These are phyloP conservation scores for Colletotrichum sp. DNA, from an alignment of 2,329 filamentous ascomycete species.

Conservation along the genomic window DNA sequence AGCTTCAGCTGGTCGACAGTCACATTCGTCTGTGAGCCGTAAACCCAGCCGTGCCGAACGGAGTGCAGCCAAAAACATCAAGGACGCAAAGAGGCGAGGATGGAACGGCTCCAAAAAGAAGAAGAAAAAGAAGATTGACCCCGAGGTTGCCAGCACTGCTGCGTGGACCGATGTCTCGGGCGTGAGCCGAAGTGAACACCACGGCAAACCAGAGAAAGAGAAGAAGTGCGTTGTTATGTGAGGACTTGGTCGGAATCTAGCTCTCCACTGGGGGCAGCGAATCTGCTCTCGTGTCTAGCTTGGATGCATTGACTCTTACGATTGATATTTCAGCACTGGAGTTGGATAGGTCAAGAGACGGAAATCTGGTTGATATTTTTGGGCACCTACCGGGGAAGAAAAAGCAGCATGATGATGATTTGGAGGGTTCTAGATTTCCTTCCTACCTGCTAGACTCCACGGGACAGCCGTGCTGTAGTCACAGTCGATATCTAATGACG, in stretches of 20 bases:
- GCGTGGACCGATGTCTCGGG: conserved; percentile 60
- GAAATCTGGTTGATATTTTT: not conserved
- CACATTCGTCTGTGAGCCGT: conserved; percentile 48
- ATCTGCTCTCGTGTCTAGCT: not conserved
- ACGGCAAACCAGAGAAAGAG: conserved; percentile 42
- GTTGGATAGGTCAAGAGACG: not conserved
- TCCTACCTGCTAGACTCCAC: not conserved
- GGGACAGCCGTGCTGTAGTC: not conserved
- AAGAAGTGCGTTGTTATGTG: conserved; percentile 62
- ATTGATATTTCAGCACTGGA: conserved; percentile 2
- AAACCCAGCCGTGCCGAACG: conserved; percentile 61
- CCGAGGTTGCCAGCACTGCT: conserved; percentile 47
- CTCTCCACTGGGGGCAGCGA: not conserved
- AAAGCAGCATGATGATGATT: not conserved
- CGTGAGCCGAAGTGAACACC: conserved; percentile 22
- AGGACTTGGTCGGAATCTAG: conserved; percentile 2
- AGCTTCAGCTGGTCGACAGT: conserved; percentile 36
- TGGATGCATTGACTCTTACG: not conserved
- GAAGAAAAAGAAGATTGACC: conserved; percentile 36
- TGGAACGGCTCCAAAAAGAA: conserved; percentile 52
- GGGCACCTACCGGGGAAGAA: not conserved
- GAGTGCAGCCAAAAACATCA: conserved; percentile 66
- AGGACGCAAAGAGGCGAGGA: conserved; percentile 62
- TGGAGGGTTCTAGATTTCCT: not conserved
- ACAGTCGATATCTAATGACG: not conserved